phyloP scores from a whole-genome alignment of 1,139 yeast species.

The Casaregolazyma lundiana region DNA sequence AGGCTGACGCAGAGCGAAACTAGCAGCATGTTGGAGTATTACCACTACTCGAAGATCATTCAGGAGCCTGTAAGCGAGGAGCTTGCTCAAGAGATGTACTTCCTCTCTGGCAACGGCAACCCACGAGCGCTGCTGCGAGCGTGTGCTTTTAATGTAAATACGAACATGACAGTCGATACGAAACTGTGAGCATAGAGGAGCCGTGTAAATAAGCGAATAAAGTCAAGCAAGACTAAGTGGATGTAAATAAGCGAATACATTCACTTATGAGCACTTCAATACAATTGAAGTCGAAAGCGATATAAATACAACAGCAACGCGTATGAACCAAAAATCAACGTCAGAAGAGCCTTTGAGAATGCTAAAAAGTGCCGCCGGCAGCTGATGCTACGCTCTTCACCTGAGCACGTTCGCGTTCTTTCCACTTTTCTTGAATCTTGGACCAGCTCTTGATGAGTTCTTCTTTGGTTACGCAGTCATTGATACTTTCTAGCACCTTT shows the following conservation, averaged over 20 bases:
- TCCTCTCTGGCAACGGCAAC: slow-evolving; percentile 73
- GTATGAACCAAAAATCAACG: too few relatives aligned
- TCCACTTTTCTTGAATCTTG: slow-evolving; percentile 46
- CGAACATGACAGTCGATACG: too few relatives aligned
- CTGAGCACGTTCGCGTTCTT: slow-evolving; percentile 36
- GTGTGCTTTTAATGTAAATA: slow-evolving; percentile 7
- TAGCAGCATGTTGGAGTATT: slow-evolving; percentile 48
- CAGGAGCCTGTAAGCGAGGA: slow-evolving; percentile 39
- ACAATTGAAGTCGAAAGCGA: too few relatives aligned
- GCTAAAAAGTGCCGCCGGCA: slow-evolving; percentile 4
- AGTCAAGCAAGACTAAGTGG: too few relatives aligned
- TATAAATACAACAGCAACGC: too few relatives aligned
- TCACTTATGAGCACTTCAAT: too few relatives aligned
- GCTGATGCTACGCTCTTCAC: slow-evolving; percentile 2
- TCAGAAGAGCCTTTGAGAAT: too few relatives aligned
- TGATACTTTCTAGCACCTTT: slow-evolving; percentile 76
- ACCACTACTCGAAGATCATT: slow-evolving; percentile 53
- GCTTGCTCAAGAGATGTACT: slow-evolving; percentile 49
- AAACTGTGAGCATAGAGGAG: too few relatives aligned
- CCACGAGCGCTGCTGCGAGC: slow-evolving; percentile 54
- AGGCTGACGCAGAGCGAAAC: slow-evolving; percentile 55
- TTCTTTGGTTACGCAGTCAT: slow-evolving; percentile 78
- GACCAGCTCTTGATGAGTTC: slow-evolving; percentile 54
- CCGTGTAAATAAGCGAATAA: too few relatives aligned
- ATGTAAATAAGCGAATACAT: too few relatives aligned